These are phyloP conservation scores for Chrysanthemum makinoi DNA, from an alignment of 129 eudicot species.

Conservation along the genomic window DNA sequence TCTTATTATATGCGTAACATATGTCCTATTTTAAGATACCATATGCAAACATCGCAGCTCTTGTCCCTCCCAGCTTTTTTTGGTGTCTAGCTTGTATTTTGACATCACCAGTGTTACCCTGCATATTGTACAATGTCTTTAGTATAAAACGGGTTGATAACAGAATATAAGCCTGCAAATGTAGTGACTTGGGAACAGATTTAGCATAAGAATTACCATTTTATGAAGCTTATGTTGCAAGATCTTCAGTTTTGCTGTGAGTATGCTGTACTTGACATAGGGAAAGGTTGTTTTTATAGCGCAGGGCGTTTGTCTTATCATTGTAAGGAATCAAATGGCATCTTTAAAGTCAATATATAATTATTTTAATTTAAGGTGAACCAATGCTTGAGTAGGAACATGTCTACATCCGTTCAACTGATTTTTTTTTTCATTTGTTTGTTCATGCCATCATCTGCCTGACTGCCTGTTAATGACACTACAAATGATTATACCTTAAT, in stretches of 20 bases:
- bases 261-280: conserved; percentile 23
- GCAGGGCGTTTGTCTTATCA: conserved; percentile 17
- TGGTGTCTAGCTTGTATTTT: conserved; percentile 31
- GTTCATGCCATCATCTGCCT: conserved; percentile 16
- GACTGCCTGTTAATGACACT: not conserved
- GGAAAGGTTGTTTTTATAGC: conserved; percentile 34
- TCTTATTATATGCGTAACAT: not conserved
- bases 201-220: conserved; percentile 19
- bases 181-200: too few relatives aligned
- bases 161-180: not conserved
- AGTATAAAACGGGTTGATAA: not conserved
- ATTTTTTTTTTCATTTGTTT: not conserved
- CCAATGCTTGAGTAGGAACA: conserved; percentile 28
- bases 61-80: conserved; percentile 48
- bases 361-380: conserved; percentile 23
- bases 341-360: conserved; percentile 27
- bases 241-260: conserved; percentile 23
- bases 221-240: conserved; percentile 18
- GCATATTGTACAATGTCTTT: conserved; percentile 18
- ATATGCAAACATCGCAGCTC: conserved; percentile 61
- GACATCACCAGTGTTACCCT: conserved; percentile 45
- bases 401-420: conserved; percentile 29
- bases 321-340: conserved; percentile 43
- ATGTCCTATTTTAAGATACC: conserved; percentile 36
- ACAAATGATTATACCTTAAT: not conserved